Conservation (phyloP, 2,329 filamentous ascomycete species). For the Aspergillaceae sp. region DNA sequence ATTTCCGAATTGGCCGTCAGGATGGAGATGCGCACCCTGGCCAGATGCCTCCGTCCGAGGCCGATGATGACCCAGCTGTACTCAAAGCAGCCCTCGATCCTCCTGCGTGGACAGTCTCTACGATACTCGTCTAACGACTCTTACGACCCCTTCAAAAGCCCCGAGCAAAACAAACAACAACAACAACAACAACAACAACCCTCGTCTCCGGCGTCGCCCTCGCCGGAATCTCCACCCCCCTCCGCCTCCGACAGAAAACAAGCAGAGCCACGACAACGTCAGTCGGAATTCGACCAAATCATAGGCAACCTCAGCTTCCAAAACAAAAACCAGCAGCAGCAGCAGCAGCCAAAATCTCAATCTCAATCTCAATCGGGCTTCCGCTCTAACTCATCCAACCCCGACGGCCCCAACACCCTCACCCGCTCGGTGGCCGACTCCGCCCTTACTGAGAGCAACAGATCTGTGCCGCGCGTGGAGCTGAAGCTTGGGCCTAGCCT, state of each 20-base stretch:
- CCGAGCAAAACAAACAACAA: conserved; percentile 1
- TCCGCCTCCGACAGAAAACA: conserved; percentile 2
- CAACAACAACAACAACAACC: conserved; percentile 1
- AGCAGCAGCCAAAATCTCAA: conserved; percentile 9
- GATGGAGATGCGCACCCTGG: conserved; percentile 26
- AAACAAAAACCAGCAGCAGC: too few species aligned
- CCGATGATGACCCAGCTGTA: conserved; percentile 17
- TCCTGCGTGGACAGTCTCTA: not conserved
- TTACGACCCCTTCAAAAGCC: conserved; percentile 2
- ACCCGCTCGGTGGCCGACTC: conserved; percentile 14
- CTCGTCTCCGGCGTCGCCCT: not conserved
- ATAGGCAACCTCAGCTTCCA: conserved; percentile 24
- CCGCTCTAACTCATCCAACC: not conserved
- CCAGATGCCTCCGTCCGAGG: conserved; percentile 24
- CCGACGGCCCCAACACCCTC: conserved; percentile 10
- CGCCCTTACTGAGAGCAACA: conserved; percentile 11
- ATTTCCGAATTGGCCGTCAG: too few species aligned
- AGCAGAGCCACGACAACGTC: conserved; percentile 2
- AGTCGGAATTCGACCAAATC: conserved; percentile 24
- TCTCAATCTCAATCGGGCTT: not conserved
- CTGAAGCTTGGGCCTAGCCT: conserved; percentile 31
- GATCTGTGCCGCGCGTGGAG: conserved; percentile 19
- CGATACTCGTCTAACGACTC: not conserved
- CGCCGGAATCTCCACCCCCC: conserved; percentile 1
- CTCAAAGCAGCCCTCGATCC: not conserved